Conservation (phyloP, 805 yeast genomes). For the Saccharomyces eubayanus region DNA sequence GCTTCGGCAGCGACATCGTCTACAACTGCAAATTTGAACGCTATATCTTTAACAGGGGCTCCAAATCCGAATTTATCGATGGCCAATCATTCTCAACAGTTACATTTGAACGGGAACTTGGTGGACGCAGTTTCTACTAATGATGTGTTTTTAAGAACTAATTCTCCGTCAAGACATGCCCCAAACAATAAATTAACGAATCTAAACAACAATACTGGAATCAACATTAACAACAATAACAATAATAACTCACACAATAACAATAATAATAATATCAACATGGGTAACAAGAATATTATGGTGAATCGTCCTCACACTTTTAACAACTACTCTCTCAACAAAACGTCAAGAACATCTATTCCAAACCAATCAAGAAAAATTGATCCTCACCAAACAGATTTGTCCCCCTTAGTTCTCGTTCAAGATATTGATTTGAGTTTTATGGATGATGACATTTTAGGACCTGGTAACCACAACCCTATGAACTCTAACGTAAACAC, state of each 20-base stretch:
- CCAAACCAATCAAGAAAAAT: background rate
- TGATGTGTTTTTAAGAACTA: slow-evolving; percentile 66
- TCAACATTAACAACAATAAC: slow-evolving; percentile 16
- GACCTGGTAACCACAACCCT: slow-evolving; percentile 7
- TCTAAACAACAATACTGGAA: slow-evolving; percentile 16
- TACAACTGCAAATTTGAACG: slow-evolving; percentile 7
- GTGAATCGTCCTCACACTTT: slow-evolving; percentile 1
- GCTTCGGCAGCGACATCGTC: slow-evolving; percentile 7
- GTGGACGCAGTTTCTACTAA: slow-evolving; percentile 89
- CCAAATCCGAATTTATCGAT: slow-evolving; percentile 1
- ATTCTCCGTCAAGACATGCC: background rate
- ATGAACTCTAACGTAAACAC: slow-evolving; percentile 8
- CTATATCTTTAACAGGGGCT: slow-evolving; percentile 12
- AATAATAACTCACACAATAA: slow-evolving; percentile 11
- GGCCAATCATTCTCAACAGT: slow-evolving; percentile 6
- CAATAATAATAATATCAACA: slow-evolving; percentile 8
- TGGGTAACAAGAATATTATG: background rate
- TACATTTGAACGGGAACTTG: slow-evolving; percentile 38
- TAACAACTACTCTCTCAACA: background rate
- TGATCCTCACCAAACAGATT: background rate
- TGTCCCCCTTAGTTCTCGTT: background rate
- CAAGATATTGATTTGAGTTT: slow-evolving; percentile 16
- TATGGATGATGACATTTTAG: slow-evolving; percentile 18
- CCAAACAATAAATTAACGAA: slow-evolving; percentile 1
- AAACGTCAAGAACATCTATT: background rate